Evolutionary conservation across 2,329 filamentous ascomycete genomes (phyloP), one percentile per base, ranked within the genome.

Genomic region (Apiospora rasikravindrae): DNA sequence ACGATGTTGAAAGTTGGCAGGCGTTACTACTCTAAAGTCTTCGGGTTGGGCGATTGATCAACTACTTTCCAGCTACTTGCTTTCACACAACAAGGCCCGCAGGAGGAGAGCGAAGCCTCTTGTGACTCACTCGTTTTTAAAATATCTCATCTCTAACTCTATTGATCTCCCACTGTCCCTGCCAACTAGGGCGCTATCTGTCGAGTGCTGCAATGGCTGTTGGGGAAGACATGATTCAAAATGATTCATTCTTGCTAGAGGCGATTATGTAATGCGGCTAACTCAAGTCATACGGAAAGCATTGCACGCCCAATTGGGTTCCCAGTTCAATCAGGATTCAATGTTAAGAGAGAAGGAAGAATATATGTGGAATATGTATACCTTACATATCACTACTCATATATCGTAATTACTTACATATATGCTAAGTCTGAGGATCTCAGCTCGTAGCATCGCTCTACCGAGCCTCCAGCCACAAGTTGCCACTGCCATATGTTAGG

Each of bases 221-320:
- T 37, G 29, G 13, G 29, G 13, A 10, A 64, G 57, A 22, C 26
- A 57, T 64, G 57, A 64, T n/a, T 64, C 57, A 64, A 64, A n/a
- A 64, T 64, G 57, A 64, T n/a, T 64, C 57, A 64, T 64, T 40
- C 33, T 40, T n/a, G 19, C 57, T 64, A 64, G 57, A 40, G 29
- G 57, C 19, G 57, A 33, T 64, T 64, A 64, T 37, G 57, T 64
- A 64, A 40, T 64, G 11, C 7, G n/a, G 33, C 33, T 24, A 64
- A n/a, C 19, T 64, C 33, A n/a, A 40, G 33, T 40, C 19, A 6
- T 22, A 64, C 29, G 10, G 57, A 1, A 40, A 64, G 29, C n/a
- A 37, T 22, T 40, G 11, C 53, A 37, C 29, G 16, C 53, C 2
- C 16, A 37, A 7, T 37, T 11, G 16, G 22, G 10, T 14, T 7